Conservation (phyloP, 768 basidiomycete genomes). For the Saitozyma sp. region DNA sequence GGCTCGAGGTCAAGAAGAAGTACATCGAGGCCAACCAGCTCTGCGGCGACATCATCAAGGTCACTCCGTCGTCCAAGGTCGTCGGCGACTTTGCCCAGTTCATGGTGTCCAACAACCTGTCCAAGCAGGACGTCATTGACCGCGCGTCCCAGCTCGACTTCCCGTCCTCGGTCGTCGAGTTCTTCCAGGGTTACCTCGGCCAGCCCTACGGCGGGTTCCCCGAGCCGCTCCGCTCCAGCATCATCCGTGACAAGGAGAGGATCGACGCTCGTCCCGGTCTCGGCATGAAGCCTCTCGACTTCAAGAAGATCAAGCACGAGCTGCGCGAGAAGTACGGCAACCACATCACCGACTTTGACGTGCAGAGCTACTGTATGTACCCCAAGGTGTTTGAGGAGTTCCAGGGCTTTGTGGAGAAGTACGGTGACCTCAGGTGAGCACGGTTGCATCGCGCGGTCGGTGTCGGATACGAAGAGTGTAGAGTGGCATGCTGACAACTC, state of each 20-base stretch:
- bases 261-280: constrained; percentile 92
- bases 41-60: constrained; percentile 98
- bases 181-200: constrained; percentile 99
- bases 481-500: constrained; percentile 15
- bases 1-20: constrained; percentile 95
- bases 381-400: constrained; percentile 99
- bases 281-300: constrained; percentile 81
- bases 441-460: no score
- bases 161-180: constrained; percentile 77
- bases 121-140: constrained; percentile 79
- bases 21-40: constrained; percentile 97
- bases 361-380: constrained; percentile 96
- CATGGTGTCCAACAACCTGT: constrained; percentile 93
- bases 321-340: constrained; percentile 91
- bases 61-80: constrained; percentile 97
- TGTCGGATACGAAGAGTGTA: constrained; percentile 7
- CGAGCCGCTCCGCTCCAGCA: constrained; percentile 83
- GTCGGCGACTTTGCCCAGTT: constrained; percentile 99
- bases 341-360: constrained; percentile 89
- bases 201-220: constrained; percentile 99
- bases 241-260: constrained; percentile 90
- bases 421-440: constrained; percentile 82
- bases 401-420: constrained; percentile 90
- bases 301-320: constrained; percentile 93
- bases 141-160: constrained; percentile 91